Conservation (phyloP, 257 asterid species). For the Solanum chmielewskii region DNA sequence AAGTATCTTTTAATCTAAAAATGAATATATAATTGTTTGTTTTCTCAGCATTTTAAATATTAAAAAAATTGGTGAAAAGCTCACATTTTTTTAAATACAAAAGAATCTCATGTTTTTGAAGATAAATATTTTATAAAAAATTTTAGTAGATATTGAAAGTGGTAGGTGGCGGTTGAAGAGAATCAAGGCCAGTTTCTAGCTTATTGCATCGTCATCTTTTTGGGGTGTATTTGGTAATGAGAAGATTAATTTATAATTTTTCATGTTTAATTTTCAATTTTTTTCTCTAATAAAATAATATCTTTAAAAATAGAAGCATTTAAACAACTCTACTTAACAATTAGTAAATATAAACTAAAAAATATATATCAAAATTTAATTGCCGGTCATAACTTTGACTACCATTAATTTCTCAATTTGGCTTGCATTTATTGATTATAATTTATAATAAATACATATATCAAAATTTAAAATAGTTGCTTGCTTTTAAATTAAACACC, state of each 20-base stretch:
- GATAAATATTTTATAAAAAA: neutral
- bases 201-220: too few species aligned
- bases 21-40: neutral
- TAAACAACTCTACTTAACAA: neutral
- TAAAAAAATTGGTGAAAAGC: neutral
- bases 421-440: neutral
- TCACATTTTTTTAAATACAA: too few species aligned
- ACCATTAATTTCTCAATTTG: neutral
- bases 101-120: neutral
- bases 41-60: neutral
- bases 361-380: neutral
- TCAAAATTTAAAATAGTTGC: neutral
- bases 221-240: neutral
- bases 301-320: neutral
- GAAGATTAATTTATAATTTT: neutral
- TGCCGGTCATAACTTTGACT: neutral
- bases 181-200: neutral
- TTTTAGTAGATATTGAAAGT: neutral
- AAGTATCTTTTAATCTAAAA: too few species aligned
- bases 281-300: neutral
- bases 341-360: too few species aligned
- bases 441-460: neutral
- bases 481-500: neutral
- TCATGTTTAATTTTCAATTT: neutral
- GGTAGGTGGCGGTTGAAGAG: neutral